Evolutionary conservation across 2,329 filamentous ascomycete species (phyloP).

Genomic region (Grosmannia penicillata): DNA sequence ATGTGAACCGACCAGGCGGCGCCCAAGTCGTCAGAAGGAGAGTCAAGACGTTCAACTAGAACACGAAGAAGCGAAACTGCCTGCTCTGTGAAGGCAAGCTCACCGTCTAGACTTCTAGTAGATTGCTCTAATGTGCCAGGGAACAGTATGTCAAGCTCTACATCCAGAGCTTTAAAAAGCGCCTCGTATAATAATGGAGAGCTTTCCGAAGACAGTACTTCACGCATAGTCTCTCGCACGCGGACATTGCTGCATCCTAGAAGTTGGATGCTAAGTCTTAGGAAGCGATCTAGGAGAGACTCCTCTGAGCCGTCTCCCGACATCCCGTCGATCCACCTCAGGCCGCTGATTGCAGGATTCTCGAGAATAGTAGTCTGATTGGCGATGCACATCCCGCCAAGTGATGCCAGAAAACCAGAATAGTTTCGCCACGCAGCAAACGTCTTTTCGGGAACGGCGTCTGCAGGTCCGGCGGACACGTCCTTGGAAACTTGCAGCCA

Average conservation of each 20-base stretch:
- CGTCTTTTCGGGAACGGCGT: constrained; percentile 37
- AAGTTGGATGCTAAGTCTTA: constrained; percentile 49
- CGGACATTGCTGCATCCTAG: constrained; percentile 48
- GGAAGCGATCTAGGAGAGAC: constrained; percentile 42
- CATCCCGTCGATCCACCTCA: constrained; percentile 50
- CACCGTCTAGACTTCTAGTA: constrained; percentile 39
- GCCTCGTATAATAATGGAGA: constrained; percentile 46
- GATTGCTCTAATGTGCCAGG: constrained; percentile 36
- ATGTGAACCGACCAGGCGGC: constrained; percentile 49
- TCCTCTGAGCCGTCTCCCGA: constrained; percentile 46
- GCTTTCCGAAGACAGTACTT: constrained; percentile 51
- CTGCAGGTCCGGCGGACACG: constrained; percentile 36
- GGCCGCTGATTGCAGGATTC: constrained; percentile 38
- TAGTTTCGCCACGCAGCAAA: constrained; percentile 54
- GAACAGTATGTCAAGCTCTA: constrained; percentile 48
- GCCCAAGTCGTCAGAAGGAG: constrained; percentile 47
- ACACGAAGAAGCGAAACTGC: constrained; percentile 47
- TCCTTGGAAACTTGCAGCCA: constrained; percentile 52
- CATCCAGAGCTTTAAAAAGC: constrained; percentile 49
- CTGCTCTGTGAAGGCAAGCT: constrained; percentile 54
- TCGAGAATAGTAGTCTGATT: constrained; percentile 41
- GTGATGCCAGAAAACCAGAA: constrained; percentile 52
- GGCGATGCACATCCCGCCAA: constrained; percentile 51
- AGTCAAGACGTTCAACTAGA: constrained; percentile 49
- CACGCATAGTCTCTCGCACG: constrained; percentile 51